Percentiles rank a stretch among this genome's conserved stretches.
These are phyloP conservation scores for Leccinum truebloodii DNA, from an alignment of 768 basidiomycete species.

Conservation along the genomic window DNA sequence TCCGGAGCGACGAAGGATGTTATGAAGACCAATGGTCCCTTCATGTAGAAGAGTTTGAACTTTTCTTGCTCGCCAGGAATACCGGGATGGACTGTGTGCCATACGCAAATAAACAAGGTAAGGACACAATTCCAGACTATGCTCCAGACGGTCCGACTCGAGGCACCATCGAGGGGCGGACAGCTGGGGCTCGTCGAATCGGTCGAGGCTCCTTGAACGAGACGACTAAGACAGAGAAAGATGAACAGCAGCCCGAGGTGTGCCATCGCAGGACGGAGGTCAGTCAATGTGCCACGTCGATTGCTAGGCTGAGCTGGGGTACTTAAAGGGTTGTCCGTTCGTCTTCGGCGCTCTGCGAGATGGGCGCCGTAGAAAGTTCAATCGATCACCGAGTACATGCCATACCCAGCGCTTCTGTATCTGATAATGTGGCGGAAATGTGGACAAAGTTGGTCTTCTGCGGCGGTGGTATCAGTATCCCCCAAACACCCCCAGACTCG, in stretches of 20 bases:
- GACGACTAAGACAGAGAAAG: neutral
- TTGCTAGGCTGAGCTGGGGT: neutral
- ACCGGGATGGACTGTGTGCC: conserved; percentile 1
- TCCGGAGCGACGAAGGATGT: neutral
- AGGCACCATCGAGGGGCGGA: neutral
- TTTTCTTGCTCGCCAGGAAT: neutral
- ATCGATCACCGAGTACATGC: neutral
- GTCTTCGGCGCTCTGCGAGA: neutral
- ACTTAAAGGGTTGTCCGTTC: neutral
- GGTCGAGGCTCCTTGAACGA: neutral
- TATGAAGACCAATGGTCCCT: neutral
- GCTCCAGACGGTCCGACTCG: neutral
- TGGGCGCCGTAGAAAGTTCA: neutral
- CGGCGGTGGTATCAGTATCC: neutral
- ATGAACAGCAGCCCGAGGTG: neutral
- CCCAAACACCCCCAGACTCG: neutral
- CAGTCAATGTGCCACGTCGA: neutral
- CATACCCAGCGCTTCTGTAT: neutral
- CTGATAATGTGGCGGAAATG: neutral
- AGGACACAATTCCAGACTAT: neutral
- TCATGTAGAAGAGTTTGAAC: neutral
- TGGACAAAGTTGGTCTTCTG: neutral
- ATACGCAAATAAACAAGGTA: conserved; percentile 4
- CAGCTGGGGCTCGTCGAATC: neutral
- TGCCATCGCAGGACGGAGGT: neutral